Evolutionary conservation across 805 yeast genomes (phyloP).

Genomic region (Blastobotrys mokoenaii): DNA sequence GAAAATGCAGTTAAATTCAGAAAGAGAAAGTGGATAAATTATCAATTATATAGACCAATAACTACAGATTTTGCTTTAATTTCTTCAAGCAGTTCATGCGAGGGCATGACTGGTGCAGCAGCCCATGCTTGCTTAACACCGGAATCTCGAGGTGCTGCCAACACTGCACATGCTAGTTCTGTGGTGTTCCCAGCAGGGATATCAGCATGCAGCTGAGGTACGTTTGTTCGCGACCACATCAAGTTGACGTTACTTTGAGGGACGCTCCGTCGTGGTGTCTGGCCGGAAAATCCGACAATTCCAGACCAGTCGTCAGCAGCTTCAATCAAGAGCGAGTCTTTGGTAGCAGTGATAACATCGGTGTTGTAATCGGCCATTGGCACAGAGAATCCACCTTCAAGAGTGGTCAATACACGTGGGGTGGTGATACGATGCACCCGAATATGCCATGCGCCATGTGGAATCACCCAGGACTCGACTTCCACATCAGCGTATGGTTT

Average conservation of each 20-base stretch:
- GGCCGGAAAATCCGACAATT: neutral
- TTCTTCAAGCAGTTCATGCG: neutral
- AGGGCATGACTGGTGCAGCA: neutral
- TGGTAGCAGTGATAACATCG: neutral
- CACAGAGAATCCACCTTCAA: slow-evolving; percentile 16
- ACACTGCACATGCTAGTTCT: neutral
- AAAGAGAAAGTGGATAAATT: too few species aligned
- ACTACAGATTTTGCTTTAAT: neutral
- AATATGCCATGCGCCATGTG: slow-evolving; percentile 15
- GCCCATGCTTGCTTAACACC: neutral
- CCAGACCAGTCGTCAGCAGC: neutral
- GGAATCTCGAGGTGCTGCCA: neutral
- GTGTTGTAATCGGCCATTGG: neutral
- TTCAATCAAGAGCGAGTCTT: neutral
- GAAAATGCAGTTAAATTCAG: too few species aligned
- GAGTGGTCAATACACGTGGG: slow-evolving; percentile 3
- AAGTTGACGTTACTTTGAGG: neutral
- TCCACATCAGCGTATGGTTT: slow-evolving; percentile 14
- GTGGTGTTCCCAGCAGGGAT: neutral
- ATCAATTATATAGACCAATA: neutral
- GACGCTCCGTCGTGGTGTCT: neutral
- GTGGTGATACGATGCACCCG: slow-evolving; percentile 16
- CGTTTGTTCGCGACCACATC: neutral
- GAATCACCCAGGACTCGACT: slow-evolving; percentile 18
- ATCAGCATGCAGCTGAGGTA: neutral